Evolutionary conservation across 2,329 filamentous ascomycete genomes (phyloP).

Genomic region (Penicillium sp.): DNA sequence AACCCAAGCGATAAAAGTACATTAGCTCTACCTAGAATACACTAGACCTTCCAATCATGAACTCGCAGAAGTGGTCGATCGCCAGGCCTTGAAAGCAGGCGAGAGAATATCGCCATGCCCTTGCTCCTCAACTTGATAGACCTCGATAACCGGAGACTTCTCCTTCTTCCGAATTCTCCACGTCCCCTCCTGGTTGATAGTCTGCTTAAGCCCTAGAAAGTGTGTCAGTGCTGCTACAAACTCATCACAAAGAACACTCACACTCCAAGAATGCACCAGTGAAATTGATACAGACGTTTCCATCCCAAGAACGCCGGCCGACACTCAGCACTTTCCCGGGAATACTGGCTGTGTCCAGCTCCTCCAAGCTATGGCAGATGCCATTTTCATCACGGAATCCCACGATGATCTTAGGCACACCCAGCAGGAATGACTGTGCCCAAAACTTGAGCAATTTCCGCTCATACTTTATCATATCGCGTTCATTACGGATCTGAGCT

Average conservation of each 20-base stretch:
- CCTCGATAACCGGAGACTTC: constrained; percentile 64
- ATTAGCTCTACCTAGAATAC: not conserved
- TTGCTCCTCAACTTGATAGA: constrained; percentile 69
- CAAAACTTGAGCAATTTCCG: constrained; percentile 92
- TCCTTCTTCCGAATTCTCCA: constrained; percentile 74
- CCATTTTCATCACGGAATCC: constrained; percentile 77
- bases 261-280: constrained; percentile 73
- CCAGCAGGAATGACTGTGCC: constrained; percentile 93
- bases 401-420: constrained; percentile 86
- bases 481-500: constrained; percentile 65
- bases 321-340: constrained; percentile 69
- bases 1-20: not conserved
- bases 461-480: constrained; percentile 74
- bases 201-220: constrained; percentile 58
- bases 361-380: constrained; percentile 68
- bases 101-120: constrained; percentile 76
- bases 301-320: constrained; percentile 75
- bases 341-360: constrained; percentile 75
- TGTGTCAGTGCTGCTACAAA: not conserved
- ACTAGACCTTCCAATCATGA: constrained; percentile 4
- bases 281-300: constrained; percentile 91
- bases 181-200: constrained; percentile 66
- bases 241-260: constrained; percentile 43
- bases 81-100: constrained; percentile 74
- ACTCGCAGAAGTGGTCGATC: constrained; percentile 26